Evolutionary conservation across 176 grass and related monocot species (phyloP), one percentile per base, ranked within the genome.

Genomic region (Oryza meridionalis): DNA sequence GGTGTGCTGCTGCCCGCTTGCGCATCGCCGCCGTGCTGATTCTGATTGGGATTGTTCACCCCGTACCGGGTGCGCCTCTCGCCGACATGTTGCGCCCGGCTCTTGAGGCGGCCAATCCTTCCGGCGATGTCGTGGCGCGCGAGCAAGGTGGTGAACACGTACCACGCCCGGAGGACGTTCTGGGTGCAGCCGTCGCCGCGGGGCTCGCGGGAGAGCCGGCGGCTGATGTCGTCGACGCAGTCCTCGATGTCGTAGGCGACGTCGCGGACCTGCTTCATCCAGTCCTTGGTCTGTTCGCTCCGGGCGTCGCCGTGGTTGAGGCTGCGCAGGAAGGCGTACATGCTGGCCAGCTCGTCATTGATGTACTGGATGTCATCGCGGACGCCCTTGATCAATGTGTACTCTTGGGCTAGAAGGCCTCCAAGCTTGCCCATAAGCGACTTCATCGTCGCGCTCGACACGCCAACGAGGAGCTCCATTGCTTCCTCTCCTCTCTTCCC

Each of bases 191-290:
- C 67, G 5, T 5, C 8, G 4, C 67, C 67, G 16, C 35, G 33
- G 67, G 33, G 33, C 33, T 42, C 25, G 67, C 67, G 6, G 15
- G 33, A 33, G 35, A 35, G 33, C 33, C 35, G 16, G 15, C n/a
- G 67, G 67, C 67, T 19, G 33, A 66, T 11, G 67, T 42, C 67
- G 67, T 70, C 47, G 47, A 50, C 13, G 47, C 47, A 50, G 47
- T 50, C 47, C 47, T 50, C 47, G 47, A 50, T 50, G 67, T 70
- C 67, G 67, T 70, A 70, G 67, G 67, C 67, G 6, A 70, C 67
- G 15, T 70, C 67, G 16, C 67, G 67, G 1, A 70, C 67, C 67
- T 70, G 35, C 67, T 42, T 31, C 33, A 70, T 70, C 33, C 67
- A 70, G 67, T 70, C 67, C 67, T 70, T 27, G 27, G 27, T 27